These are phyloP conservation scores for Magnusiomyces paraingens DNA, from an alignment of 1,139 yeast species.

Conservation along the genomic window DNA sequence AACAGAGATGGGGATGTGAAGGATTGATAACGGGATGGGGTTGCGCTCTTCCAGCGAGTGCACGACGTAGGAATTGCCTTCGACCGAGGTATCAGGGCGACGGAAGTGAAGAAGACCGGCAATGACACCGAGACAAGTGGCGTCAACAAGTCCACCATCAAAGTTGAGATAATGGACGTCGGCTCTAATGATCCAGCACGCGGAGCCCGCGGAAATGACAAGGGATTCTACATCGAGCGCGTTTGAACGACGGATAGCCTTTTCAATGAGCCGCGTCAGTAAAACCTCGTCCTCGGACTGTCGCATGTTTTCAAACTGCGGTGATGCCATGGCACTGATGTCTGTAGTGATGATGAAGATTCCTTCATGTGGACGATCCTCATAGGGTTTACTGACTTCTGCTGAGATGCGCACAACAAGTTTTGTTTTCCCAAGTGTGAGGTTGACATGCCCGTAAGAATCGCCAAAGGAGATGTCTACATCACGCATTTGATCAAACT, in stretches of 20 bases:
- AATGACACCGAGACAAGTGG: conserved; percentile 85
- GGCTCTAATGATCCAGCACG: conserved; percentile 86
- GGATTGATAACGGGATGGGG: conserved; percentile 76
- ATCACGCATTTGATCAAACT: conserved; percentile 54
- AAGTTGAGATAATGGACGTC: conserved; percentile 82
- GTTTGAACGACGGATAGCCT: conserved; percentile 81
- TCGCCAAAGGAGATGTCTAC: conserved; percentile 59
- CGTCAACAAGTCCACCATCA: conserved; percentile 90
- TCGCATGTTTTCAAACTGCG: conserved; percentile 62
- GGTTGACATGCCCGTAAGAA: conserved; percentile 76
- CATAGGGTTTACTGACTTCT: conserved; percentile 73
- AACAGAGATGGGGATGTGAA: conserved; percentile 89
- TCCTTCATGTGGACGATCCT: conserved; percentile 93
- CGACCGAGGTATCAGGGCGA: conserved; percentile 75
- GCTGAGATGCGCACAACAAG: conserved; percentile 77
- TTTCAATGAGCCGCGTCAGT: conserved; percentile 76
- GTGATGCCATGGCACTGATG: conserved; percentile 82
- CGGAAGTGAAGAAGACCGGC: conserved; percentile 76
- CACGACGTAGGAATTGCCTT: conserved; percentile 58
- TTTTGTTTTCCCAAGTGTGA: conserved; percentile 62
- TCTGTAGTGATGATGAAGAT: conserved; percentile 78
- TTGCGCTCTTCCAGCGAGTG: conserved; percentile 73
- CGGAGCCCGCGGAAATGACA: conserved; percentile 84
- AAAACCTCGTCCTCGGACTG: conserved; percentile 73
- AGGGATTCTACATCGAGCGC: conserved; percentile 86